Base-by-base conservation (phyloP, 805 yeast genomes). In the Starmerella bombicola region DNA sequence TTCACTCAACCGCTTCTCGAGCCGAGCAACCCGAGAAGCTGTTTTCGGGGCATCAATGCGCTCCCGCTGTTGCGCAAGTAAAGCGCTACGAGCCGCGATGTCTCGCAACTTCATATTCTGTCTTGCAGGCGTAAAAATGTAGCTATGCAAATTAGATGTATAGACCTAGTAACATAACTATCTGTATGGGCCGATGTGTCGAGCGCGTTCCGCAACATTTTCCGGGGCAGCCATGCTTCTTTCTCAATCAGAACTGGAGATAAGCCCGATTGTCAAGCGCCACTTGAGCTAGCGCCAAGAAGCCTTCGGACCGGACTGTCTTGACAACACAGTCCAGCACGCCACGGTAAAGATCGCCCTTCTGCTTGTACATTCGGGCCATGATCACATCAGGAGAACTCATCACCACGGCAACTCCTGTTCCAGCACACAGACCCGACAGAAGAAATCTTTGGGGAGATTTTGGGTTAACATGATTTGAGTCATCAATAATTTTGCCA, bases 351-450 rank as follows among this genome's bases (percentile, higher is more conserved):
- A 80, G 70, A 55, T 81, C 71, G 36, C 94, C 95, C 61, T 78
- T 81, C 60, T 91, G 97, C 62, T 91, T 91, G 64, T 88, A 91
- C 59, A 91, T 79, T 65, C 98, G 74, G 1, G 98, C 91, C 63
- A 91, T 67, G 38, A 91, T 71, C 33, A 91, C 97, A 61, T 91
- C 98, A 74, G 95, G 85, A 13, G 98, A 97, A 59, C 86, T 91
- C 96, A 91, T 88, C 24, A 83, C 94, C 17, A 86, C 67, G 38
- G 93, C 86, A 24, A 91, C 97, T 52, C 95, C 95, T 30, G 85
- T 58, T 33, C 98, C 98, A 6, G 95, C 78, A 48, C 71, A 64
- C 2, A 69, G 66, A 10, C 51, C 50, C 18, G 53, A 37, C 3
- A 39, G 12, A 15, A 50, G 36, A 34, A 45, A 49, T 30, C 40